These are phyloP conservation scores for Xylaria sp. DNA, from an alignment of 2,329 filamentous ascomycete species.

Conservation along the genomic window DNA sequence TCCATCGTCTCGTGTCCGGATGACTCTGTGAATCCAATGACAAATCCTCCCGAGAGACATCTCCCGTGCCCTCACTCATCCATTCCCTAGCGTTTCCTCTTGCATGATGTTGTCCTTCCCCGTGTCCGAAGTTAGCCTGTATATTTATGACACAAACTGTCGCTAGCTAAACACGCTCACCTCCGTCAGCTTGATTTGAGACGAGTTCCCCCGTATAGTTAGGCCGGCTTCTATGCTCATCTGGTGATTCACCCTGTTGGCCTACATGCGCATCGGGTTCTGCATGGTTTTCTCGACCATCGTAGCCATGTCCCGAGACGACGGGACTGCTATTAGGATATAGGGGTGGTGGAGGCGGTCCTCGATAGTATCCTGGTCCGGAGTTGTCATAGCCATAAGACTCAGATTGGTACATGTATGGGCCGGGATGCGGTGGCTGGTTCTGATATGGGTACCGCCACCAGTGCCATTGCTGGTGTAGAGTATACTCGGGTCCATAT, in stretches of 20 bases:
- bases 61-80: neutral
- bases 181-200: neutral
- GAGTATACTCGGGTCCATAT: neutral
- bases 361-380: neutral
- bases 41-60: neutral
- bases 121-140: neutral
- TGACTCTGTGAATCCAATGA: conserved; percentile 1
- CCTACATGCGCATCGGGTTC: neutral
- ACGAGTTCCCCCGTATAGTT: neutral
- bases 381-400: neutral
- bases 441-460: neutral
- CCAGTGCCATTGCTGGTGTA: neutral
- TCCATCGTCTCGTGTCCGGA: conserved; percentile 22
- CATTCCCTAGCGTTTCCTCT: neutral
- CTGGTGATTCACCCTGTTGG: neutral
- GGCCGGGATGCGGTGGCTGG: neutral
- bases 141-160: neutral
- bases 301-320: neutral
- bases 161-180: conserved; percentile 10
- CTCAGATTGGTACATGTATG: neutral
- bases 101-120: neutral
- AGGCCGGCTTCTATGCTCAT: neutral
- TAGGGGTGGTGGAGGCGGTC: neutral
- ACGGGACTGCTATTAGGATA: neutral
- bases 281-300: neutral